Percentiles rank a stretch among this genome's conserved stretches.
These are phyloP conservation scores for Phytopythium boreale DNA, from an alignment of 352 stramenopile species.

Conservation along the genomic window DNA sequence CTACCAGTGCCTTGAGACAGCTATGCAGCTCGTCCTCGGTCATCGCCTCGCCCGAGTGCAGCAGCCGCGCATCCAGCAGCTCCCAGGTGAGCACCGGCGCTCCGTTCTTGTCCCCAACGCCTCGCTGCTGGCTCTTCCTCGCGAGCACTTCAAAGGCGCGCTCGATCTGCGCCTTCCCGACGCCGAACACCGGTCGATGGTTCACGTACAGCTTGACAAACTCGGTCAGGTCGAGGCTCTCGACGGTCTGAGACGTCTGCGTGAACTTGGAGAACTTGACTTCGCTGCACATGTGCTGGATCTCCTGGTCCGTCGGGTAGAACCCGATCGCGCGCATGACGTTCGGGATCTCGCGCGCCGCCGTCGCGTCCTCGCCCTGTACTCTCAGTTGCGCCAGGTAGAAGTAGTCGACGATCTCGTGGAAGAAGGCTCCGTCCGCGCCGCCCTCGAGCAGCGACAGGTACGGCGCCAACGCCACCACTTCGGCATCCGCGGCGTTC, in stretches of 20 bases:
- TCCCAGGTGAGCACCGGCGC: conserved; percentile 51
- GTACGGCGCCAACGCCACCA: conserved; percentile 61
- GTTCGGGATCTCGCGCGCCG: conserved; percentile 85
- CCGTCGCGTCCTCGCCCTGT: conserved; percentile 87
- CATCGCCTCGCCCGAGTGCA: conserved; percentile 76
- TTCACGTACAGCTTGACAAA: conserved; percentile 93
- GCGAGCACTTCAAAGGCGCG: conserved; percentile 64
- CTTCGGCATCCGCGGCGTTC: conserved; percentile 12
- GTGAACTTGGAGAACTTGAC: conserved; percentile 82
- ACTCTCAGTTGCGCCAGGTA: conserved; percentile 91
- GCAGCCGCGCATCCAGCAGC: conserved; percentile 55
- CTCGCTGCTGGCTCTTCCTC: conserved; percentile 4
- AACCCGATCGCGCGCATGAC: conserved; percentile 91
- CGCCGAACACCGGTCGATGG: conserved; percentile 87
- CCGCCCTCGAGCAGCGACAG: conserved; percentile 86
- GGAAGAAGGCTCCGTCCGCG: conserved; percentile 72
- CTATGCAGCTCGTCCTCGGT: conserved; percentile 77
- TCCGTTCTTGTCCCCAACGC: conserved; percentile 6
- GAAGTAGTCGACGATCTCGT: conserved; percentile 95
- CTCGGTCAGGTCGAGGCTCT: conserved; percentile 62
- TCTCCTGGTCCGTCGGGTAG: conserved; percentile 91
- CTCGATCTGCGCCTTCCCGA: conserved; percentile 78
- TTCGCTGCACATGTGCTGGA: conserved; percentile 87
- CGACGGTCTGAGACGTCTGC: conserved; percentile 63
- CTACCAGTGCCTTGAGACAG: conserved; percentile 69